Base-by-base conservation (phyloP, 1,139 yeast species). In the Geotrichum bryndzae region DNA sequence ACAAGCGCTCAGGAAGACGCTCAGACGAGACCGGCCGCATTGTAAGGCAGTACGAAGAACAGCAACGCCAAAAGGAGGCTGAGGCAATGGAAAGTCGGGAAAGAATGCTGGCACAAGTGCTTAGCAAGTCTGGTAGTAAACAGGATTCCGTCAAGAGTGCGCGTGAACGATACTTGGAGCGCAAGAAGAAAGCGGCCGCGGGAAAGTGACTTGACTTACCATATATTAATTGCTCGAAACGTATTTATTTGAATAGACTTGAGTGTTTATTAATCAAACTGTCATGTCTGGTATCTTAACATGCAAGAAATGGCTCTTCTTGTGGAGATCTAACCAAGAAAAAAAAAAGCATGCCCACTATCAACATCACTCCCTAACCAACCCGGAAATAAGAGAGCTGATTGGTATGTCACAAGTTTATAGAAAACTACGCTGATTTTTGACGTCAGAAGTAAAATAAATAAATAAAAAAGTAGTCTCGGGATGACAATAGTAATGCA, bases 21-120 rank as follows among this genome's bases (percentile, higher is more conserved):
- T 70, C 82, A 79, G 71, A 77, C 82, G 72, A 76, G 72, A 62
- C 78, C 78, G 70, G 79, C 79, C 77, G 80, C 79, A 74, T 80
- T 79, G 62, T 83, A 82, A 73, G 81, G 79, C 73, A 82, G 80
- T 71, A 82, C 79, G 58, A 82, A 77, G 70, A 73, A 76, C 66
- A 82, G 76, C 63, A 80, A 81, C 48, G 74, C 80, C 33, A 78
- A 79, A 68, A 82, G 77, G 53, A 79, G 76, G 72, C 79, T 77
- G 69, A 80, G 77, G 69, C 75, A 77, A 54, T 77, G 77, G 69
- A 78, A 77, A 75, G 11, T 33, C 38, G 38, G 11, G 38, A 79
- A 76, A 71, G 79, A 78, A 76, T 76, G 80, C 70, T 77, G 77
- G 52, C 74, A 77, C 50, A 48, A 23, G 54, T 33, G 15, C 61